Evolutionary conservation across 2,329 filamentous ascomycete species (phyloP), one percentile per base, ranked within the genome.

Genomic region (Fusarium brachygibbosum): DNA sequence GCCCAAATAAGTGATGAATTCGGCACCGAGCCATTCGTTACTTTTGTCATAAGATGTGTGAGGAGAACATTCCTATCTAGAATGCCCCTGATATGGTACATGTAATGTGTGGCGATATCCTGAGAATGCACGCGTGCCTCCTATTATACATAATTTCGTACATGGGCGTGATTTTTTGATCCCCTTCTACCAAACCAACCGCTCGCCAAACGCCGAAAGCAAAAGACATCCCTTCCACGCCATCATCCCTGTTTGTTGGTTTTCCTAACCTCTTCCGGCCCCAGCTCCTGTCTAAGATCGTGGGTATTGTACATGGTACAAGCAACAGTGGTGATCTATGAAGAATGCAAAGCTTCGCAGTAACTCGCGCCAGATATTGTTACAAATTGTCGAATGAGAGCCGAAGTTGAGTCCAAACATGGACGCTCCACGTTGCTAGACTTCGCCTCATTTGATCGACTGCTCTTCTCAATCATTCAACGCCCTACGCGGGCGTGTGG

Each of bases 401-500:
- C 35, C 14, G 32, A 14, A 37, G 21, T 37, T 23, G 25, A 5
- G 29, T 46, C 34, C 12, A 29, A 29, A 19, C 12, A 12, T 14
- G 13, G 10, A 12, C 13, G 32, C 17, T 10, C 25, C n/a, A 10
- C 19, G 16, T 41, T 37, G 19, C 8, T 19, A 29, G 38, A 25
- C 28, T 42, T 51, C 12, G 32, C 16, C 19, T 19, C 21, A 50
- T 41, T 32, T 42, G 23, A 38, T 56, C 19, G 28, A 40, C 9
- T 31, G 42, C 17, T 23, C 31, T 29, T 28, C 38, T 38, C 44
- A 23, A 21, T 45, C 14, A 28, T 40, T 9, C 23, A 17, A 40
- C 12, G 23, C 10, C 32, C 60, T 75, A 81, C 9, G 78, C 77
- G 16, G 78, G 76, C 10, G 79, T 80, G 60, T 82, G 74, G 62